phyloP scores from a whole-genome alignment of 2,329 filamentous ascomycete genomes.

The Raffaelea ambrosiae region DNA sequence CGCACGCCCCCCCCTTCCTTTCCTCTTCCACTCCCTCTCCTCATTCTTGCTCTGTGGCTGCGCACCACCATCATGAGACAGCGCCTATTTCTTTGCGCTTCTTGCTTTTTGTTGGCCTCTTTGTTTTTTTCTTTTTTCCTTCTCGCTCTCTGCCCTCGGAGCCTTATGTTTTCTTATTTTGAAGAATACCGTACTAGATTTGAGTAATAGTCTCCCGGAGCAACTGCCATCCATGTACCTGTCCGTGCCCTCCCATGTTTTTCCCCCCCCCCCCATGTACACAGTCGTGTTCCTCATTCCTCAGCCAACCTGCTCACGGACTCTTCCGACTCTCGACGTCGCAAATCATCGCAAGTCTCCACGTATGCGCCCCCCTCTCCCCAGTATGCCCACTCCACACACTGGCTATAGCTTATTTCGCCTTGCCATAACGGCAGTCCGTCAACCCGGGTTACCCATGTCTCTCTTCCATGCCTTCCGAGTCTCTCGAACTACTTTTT shows the following conservation, averaged over 20 bases:
- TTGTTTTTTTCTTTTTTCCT: neutral
- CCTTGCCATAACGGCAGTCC: conserved; percentile 1
- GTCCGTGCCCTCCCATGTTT: neutral
- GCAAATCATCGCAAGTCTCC: conserved; percentile 4
- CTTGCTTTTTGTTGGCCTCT: neutral
- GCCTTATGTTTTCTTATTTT: neutral
- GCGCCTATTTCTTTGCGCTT: neutral
- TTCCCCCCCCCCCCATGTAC: neutral
- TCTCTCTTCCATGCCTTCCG: neutral
- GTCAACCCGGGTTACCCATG: conserved; percentile 7
- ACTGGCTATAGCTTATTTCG: too few species aligned
- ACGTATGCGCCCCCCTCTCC: neutral
- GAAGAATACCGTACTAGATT: neutral
- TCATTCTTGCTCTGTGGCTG: neutral
- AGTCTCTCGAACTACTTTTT: conserved; percentile 4
- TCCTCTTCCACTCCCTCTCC: too few species aligned
- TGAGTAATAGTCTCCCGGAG: neutral
- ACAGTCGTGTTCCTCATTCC: neutral
- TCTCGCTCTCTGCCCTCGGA: neutral
- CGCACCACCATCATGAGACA: neutral
- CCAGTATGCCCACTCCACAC: neutral
- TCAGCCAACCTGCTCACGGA: neutral
- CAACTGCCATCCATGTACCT: neutral
- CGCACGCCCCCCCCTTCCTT: too few species aligned
- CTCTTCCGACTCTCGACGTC: conserved; percentile 5